Conservation (phyloP, 169 alveolate genomes). For the Blepharisma undulans region DNA sequence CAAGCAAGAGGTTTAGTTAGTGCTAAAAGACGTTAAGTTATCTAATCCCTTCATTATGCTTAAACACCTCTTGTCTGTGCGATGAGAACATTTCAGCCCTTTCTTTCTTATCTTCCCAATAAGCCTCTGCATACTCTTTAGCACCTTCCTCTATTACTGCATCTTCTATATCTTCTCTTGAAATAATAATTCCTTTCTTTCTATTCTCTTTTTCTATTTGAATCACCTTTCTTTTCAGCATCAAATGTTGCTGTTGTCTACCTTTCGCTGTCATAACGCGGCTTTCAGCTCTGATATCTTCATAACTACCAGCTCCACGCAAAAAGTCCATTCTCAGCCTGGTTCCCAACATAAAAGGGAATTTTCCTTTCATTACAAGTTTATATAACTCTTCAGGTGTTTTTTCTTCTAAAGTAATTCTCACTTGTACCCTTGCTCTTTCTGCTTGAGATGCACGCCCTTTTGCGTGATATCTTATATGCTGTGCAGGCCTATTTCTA, state of each 20-base stretch:
- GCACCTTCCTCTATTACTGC: conserved; percentile 10
- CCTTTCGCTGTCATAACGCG: conserved; percentile 25
- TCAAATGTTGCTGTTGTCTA: neutral
- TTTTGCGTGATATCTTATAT: conserved; percentile 15
- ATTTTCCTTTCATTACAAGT: neutral
- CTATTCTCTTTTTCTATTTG: neutral
- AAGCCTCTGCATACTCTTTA: neutral
- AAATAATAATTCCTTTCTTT: neutral
- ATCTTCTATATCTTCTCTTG: neutral
- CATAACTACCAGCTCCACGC: neutral
- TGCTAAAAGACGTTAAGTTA: neutral
- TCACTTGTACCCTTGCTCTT: conserved; percentile 10
- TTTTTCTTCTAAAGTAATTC: conserved; percentile 7
- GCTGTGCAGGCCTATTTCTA: neutral
- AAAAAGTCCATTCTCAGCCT: neutral
- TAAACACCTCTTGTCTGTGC: conserved; percentile 13
- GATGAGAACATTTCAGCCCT: neutral
- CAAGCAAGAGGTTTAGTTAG: conserved; percentile 53
- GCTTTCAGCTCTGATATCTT: neutral
- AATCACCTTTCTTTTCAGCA: conserved; percentile 22
- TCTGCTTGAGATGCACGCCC: neutral
- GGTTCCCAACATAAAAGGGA: neutral
- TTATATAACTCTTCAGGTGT: neutral
- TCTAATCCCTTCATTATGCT: neutral
- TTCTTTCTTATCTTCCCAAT: neutral